A percentile compares a stretch with the other conserved stretches of the same genome.
phyloP scores from a whole-genome alignment of 257 asterid genomes.

The Solanum lycopersicoides region DNA sequence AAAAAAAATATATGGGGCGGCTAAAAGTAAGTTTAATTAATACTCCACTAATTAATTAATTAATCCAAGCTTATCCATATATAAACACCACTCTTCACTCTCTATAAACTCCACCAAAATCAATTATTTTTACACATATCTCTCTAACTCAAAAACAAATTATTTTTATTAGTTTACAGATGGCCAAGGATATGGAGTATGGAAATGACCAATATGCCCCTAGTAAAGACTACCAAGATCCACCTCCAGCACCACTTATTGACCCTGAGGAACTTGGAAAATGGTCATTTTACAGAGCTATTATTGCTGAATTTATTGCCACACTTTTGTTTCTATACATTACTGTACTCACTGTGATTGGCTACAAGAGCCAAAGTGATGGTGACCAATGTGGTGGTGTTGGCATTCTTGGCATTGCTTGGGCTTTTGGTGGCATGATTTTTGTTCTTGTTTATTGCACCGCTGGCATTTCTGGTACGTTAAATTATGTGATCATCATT shows the following conservation, averaged over 20 bases:
- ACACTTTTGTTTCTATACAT: conserved; percentile 52
- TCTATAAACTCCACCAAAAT: background rate
- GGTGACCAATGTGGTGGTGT: conserved; percentile 57
- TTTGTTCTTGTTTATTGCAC: conserved; percentile 74
- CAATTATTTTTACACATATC: background rate
- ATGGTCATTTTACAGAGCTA: conserved; percentile 65
- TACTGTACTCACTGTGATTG: conserved; percentile 63
- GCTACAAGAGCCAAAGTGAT: conserved; percentile 55
- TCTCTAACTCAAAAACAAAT: background rate
- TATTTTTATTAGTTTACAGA: background rate
- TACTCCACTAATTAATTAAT: background rate
- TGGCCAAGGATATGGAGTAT: conserved; percentile 46
- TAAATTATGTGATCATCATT: background rate
- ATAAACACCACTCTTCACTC: background rate
- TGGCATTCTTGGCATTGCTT: conserved; percentile 72
- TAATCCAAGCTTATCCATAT: background rate
- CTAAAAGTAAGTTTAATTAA: background rate
- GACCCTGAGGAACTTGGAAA: conserved; percentile 44
- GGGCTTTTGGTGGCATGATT: conserved; percentile 87
- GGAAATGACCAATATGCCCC: background rate
- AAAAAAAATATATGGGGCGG: background rate
- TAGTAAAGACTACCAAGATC: conserved; percentile 56
- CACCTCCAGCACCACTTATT: conserved; percentile 55
- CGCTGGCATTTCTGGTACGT: conserved; percentile 62
- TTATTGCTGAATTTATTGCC: conserved; percentile 58